Conservation (phyloP, 257 asterid species). For the Nicotiana undulata region DNA sequence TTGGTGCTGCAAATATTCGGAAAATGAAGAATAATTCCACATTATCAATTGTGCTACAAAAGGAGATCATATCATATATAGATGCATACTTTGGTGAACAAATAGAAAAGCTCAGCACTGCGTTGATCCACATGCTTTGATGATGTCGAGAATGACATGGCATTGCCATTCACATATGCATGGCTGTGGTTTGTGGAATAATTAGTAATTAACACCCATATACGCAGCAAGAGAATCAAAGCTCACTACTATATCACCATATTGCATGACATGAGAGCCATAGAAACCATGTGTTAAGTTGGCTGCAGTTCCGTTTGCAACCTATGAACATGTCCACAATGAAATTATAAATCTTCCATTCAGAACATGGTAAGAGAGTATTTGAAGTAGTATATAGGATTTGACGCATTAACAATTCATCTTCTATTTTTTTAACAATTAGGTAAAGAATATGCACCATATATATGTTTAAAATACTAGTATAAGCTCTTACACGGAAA, state of each 20-base stretch:
- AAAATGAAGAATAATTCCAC: too few species aligned
- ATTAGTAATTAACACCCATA: background rate
- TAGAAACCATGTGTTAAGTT: background rate
- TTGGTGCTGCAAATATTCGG: constrained; percentile 26
- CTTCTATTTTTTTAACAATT: too few species aligned
- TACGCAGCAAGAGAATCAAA: background rate
- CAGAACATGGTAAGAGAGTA: too few species aligned
- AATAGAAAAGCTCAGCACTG: constrained; percentile 72
- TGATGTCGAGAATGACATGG: constrained; percentile 49
- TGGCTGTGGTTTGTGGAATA: background rate
- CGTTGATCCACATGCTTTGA: constrained; percentile 64
- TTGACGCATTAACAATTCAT: too few species aligned
- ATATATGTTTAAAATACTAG: too few species aligned
- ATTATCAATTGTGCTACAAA: too few species aligned
- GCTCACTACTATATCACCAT: background rate
- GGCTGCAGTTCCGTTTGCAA: background rate
- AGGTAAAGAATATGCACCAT: too few species aligned
- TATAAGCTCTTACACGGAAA: too few species aligned
- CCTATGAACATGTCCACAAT: constrained; percentile 46
- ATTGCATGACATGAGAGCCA: constrained; percentile 9
- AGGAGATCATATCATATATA: too few species aligned
- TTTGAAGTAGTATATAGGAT: background rate
- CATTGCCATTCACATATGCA: too few species aligned
- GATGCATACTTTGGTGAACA: constrained; percentile 79
- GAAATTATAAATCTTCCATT: background rate